phyloP scores from a whole-genome alignment of 1,284 basidiomycete genomes.

The Vanrija pseudolonga region DNA sequence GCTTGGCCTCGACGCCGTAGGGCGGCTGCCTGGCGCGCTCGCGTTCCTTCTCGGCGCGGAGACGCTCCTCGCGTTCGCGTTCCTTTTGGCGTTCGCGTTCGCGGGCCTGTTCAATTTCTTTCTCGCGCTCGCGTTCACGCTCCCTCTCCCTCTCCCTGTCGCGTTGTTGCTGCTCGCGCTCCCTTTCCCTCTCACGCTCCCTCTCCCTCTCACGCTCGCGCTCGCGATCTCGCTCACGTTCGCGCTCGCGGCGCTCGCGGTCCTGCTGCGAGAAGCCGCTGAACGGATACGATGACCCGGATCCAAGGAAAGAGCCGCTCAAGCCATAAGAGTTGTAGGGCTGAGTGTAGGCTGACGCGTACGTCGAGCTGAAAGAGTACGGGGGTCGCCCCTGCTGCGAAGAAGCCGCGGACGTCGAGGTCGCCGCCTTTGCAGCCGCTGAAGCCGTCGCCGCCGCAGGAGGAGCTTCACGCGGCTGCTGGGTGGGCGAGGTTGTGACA shows the following conservation, averaged over 20 bases:
- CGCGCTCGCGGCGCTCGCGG: constrained; percentile 3
- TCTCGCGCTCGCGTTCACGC: constrained; percentile 5
- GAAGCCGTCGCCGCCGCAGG: neutral
- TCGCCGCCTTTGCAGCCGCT: neutral
- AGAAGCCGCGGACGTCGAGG: neutral
- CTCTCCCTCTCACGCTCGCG: constrained; percentile 6
- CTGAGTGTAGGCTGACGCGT: constrained; percentile 19
- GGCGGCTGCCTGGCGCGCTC: constrained; percentile 5
- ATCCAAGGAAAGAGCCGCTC: constrained; percentile 11
- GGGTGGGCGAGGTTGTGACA: constrained; percentile 7
- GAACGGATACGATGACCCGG: constrained; percentile 5
- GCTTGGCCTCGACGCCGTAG: constrained; percentile 19
- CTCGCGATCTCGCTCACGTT: neutral
- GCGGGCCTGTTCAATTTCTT: neutral
- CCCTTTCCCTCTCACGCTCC: constrained; percentile 9
- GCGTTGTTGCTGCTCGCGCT: constrained; percentile 6
- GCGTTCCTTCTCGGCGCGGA: constrained; percentile 10
- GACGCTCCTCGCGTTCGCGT: constrained; percentile 9
- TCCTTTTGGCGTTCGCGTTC: constrained; percentile 6
- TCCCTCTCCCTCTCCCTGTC: constrained; percentile 3
- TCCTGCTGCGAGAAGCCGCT: neutral
- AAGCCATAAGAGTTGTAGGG: constrained; percentile 16
- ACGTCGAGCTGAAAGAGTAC: constrained; percentile 19
- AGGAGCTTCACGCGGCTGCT: constrained; percentile 5
- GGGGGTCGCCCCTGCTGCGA: constrained; percentile 13